These are phyloP conservation scores for Pichia occidentalis DNA, from an alignment of 805 yeast genomes.

Conservation along the genomic window DNA sequence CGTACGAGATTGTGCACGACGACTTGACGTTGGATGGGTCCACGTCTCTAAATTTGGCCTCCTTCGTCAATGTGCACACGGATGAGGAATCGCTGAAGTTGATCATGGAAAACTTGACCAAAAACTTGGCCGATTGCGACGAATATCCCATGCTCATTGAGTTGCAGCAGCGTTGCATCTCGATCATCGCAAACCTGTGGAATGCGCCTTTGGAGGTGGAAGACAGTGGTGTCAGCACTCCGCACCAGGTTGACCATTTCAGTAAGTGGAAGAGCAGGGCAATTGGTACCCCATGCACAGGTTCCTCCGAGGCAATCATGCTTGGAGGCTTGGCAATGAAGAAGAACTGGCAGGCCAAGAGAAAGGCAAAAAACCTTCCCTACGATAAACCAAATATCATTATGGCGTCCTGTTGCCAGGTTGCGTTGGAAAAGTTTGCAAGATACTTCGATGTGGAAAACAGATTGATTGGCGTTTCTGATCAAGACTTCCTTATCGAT, in stretches of 20 bases:
- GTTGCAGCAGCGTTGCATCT: slow-evolving; percentile 73
- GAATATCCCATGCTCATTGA: slow-evolving; percentile 86
- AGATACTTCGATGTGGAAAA: slow-evolving; percentile 89
- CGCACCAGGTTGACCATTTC: slow-evolving; percentile 7
- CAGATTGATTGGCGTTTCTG: slow-evolving; percentile 61
- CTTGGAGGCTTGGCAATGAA: slow-evolving; percentile 91
- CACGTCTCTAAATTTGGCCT: slow-evolving; percentile 79
- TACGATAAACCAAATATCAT: slow-evolving; percentile 69
- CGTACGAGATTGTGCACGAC: slow-evolving; percentile 60
- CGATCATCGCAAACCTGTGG: slow-evolving; percentile 78
- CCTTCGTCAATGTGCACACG: slow-evolving; percentile 75
- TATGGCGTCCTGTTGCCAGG: slow-evolving; percentile 92
- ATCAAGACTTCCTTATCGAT: slow-evolving; percentile 61
- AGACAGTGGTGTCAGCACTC: slow-evolving; percentile 17
- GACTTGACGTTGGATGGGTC: slow-evolving; percentile 79
- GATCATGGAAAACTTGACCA: slow-evolving; percentile 64
- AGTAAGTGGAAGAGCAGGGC: slow-evolving; percentile 31
- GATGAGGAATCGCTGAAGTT: slow-evolving; percentile 49
- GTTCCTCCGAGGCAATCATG: slow-evolving; percentile 91
- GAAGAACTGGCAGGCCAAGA: slow-evolving; percentile 74
- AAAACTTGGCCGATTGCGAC: slow-evolving; percentile 88
- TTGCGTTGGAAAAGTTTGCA: slow-evolving; percentile 90
- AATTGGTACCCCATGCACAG: slow-evolving; percentile 88
- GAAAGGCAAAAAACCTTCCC: slow-evolving; percentile 54
- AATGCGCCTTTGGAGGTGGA: slow-evolving; percentile 44